Evolutionary conservation across 306 rosid species (phyloP).

Genomic region (Leucaena leucocephala): DNA sequence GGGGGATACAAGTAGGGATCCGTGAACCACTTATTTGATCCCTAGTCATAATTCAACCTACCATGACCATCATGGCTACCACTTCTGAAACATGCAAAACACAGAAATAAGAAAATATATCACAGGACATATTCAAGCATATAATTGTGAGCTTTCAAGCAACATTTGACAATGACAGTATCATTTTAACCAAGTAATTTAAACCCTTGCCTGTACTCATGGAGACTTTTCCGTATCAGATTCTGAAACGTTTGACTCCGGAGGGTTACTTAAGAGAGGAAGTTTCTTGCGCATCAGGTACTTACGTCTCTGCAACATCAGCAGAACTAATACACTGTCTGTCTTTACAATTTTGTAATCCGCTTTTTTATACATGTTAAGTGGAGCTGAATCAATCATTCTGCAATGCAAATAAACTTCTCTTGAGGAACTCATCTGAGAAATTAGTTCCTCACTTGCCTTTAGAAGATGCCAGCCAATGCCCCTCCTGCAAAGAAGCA

Average conservation of each 20-base stretch:
- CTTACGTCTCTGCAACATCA: constrained; percentile 88
- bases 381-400: constrained; percentile 81
- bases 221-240: constrained; percentile 44
- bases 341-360: constrained; percentile 72
- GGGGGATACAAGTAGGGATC: constrained; percentile 43
- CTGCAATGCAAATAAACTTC: constrained; percentile 90
- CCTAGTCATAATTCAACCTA: constrained; percentile 38
- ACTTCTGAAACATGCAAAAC: constrained; percentile 41
- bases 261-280: constrained; percentile 46
- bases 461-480: constrained; percentile 97
- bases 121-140: constrained; percentile 26
- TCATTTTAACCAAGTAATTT: constrained; percentile 42
- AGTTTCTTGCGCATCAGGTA: constrained; percentile 88
- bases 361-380: constrained; percentile 85
- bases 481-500: constrained; percentile 71
- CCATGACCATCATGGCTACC: constrained; percentile 32
- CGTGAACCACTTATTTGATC: constrained; percentile 30
- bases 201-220: constrained; percentile 29
- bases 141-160: constrained; percentile 8
- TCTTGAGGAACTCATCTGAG: constrained; percentile 66
- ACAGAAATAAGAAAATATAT: constrained; percentile 30
- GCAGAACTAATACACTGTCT: constrained; percentile 67
- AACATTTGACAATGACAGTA: constrained; percentile 31
- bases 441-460: constrained; percentile 87
- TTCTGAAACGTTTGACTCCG: constrained; percentile 48